Conservation (phyloP, 2,329 filamentous ascomycete genomes). For the Fulvia fulva region DNA sequence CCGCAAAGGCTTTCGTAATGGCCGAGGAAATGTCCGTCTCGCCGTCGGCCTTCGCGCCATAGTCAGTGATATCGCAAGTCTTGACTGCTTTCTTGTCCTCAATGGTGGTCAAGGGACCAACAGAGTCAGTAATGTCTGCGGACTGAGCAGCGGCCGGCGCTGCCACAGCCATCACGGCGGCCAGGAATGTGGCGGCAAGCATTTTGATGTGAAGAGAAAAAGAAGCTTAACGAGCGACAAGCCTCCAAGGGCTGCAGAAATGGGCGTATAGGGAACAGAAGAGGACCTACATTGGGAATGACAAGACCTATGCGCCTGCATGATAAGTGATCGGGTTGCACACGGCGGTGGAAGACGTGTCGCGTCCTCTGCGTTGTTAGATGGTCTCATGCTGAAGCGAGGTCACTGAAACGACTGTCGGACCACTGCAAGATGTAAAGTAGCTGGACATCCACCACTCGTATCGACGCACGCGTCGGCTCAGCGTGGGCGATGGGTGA, state of each 20-base stretch:
- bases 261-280: not conserved
- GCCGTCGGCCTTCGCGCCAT: constrained; percentile 51
- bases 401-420: not conserved
- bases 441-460: not conserved
- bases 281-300: not conserved
- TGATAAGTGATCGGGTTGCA: not conserved
- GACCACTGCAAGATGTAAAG: not conserved
- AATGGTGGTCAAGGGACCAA: constrained; percentile 44
- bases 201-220: constrained; percentile 4
- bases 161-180: constrained; percentile 23
- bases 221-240: constrained; percentile 1
- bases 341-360: not conserved
- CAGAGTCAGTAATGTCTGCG: constrained; percentile 41
- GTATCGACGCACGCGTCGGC: not conserved
- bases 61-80: constrained; percentile 51
- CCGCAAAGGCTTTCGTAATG: constrained; percentile 47
- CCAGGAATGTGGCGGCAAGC: constrained; percentile 12
- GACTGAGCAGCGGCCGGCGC: constrained; percentile 30
- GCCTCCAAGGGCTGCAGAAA: not conserved
- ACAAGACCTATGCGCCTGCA: not conserved
- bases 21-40: constrained; percentile 50
- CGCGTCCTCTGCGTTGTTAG: not conserved
- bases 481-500: not conserved
- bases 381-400: not conserved
- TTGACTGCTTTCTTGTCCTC: constrained; percentile 45